phyloP scores from a whole-genome alignment of 1,139 yeast species.

The Spencermartinsiella ligniputridi region DNA sequence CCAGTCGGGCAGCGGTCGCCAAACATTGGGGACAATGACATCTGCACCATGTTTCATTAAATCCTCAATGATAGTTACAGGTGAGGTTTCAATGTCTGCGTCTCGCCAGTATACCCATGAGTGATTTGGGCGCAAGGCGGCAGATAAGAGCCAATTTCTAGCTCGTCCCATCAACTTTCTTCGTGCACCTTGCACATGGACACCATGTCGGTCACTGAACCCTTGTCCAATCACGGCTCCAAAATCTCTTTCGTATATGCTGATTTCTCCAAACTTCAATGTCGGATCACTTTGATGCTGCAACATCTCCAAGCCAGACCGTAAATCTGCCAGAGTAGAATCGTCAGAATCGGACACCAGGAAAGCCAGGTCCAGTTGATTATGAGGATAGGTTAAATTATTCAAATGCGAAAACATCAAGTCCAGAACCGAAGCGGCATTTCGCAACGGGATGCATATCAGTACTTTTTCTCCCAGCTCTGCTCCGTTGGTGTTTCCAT shows the following conservation, averaged over 20 bases:
- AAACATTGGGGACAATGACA: constrained; percentile 80
- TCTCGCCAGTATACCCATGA: constrained; percentile 78
- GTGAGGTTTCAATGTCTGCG: constrained; percentile 62
- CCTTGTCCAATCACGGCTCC: constrained; percentile 75
- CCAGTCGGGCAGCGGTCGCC: constrained; percentile 92
- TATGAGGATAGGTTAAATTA: constrained; percentile 61
- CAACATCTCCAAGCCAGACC: constrained; percentile 55
- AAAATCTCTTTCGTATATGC: constrained; percentile 59
- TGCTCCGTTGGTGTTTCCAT: constrained; percentile 51
- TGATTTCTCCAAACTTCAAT: constrained; percentile 23
- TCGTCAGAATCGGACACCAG: constrained; percentile 66
- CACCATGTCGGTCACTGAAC: constrained; percentile 72
- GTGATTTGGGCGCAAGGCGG: constrained; percentile 60
- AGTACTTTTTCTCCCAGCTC: constrained; percentile 51
- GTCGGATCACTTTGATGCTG: constrained; percentile 49
- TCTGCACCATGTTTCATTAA: constrained; percentile 61
- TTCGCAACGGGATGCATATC: constrained; percentile 62
- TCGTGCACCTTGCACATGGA: constrained; percentile 67
- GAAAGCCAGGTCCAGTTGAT: constrained; percentile 58
- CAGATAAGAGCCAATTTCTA: constrained; percentile 62
- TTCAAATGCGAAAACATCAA: constrained; percentile 58
- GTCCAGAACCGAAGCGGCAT: constrained; percentile 61
- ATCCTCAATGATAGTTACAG: constrained; percentile 58
- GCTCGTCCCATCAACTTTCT: constrained; percentile 71
- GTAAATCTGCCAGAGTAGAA: constrained; percentile 49